Evolutionary conservation across 1,139 yeast genomes (phyloP).

Genomic region (Pichia sp.): DNA sequence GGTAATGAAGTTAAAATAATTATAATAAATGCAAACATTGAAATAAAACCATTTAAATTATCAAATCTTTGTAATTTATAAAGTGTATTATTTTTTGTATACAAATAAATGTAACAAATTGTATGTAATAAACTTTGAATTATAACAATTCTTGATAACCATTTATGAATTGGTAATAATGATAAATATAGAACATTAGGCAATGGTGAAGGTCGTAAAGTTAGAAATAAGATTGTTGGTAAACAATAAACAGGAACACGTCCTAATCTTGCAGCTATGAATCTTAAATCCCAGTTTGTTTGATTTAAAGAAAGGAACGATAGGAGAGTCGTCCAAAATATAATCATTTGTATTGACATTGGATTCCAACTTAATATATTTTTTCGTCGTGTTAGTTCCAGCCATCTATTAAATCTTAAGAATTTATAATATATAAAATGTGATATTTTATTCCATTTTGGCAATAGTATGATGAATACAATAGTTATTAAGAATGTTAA

Average conservation of each 20-base stretch:
- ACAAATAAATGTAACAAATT: constrained; percentile 50
- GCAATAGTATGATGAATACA: constrained; percentile 28
- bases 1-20: constrained; percentile 59
- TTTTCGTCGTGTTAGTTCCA: constrained; percentile 2
- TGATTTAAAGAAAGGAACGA: constrained; percentile 38
- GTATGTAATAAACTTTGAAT: constrained; percentile 62
- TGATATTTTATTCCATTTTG: constrained; percentile 25
- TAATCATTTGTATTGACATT: constrained; percentile 30
- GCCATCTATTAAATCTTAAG: constrained; percentile 5
- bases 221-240: constrained; percentile 65
- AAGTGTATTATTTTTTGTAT: constrained; percentile 42
- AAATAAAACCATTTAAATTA: constrained; percentile 63
- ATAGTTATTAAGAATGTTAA: constrained; percentile 30
- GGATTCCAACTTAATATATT: constrained; percentile 12
- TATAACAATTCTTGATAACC: constrained; percentile 74
- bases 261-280: constrained; percentile 71
- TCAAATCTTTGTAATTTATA: constrained; percentile 42
- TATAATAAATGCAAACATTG: constrained; percentile 50
- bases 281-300: constrained; percentile 46
- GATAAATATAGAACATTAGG: constrained; percentile 67
- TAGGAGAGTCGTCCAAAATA: constrained; percentile 43
- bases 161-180: constrained; percentile 76
- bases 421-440: constrained; percentile 18
- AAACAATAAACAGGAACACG: constrained; percentile 68
- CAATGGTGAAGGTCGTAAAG: constrained; percentile 70